These are phyloP conservation scores for Vicia faba DNA, from an alignment of 306 rosid species.

Conservation along the genomic window DNA sequence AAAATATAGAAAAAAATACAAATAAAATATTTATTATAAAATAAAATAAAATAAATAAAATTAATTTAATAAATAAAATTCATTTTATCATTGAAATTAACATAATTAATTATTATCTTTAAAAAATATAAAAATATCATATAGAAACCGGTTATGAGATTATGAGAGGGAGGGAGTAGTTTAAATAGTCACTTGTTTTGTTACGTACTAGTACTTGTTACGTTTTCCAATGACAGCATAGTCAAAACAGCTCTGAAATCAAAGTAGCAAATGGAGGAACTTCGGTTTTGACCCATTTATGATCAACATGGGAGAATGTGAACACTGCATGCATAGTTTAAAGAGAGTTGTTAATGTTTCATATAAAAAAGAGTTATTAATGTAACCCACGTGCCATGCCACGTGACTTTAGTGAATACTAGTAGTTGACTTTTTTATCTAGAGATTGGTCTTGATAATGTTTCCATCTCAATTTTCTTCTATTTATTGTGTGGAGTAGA, in stretches of 20 bases:
- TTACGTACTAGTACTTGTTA: constrained; percentile 24
- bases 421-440: background rate
- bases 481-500: background rate
- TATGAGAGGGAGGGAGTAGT: too few species aligned
- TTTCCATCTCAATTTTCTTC: background rate
- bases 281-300: constrained; percentile 34
- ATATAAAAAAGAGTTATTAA: background rate
- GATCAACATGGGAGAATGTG: constrained; percentile 28
- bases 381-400: constrained; percentile 40
- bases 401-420: constrained; percentile 53
- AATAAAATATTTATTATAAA: too few species aligned
- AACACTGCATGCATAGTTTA: background rate
- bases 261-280: constrained; percentile 34
- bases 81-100: too few species aligned
- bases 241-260: constrained; percentile 56
- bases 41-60: too few species aligned
- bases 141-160: too few species aligned
- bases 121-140: too few species aligned
- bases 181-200: constrained; percentile 38
- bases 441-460: background rate
- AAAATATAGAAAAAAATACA: too few species aligned
- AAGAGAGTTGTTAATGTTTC: background rate
- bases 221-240: constrained; percentile 28
- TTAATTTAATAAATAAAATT: too few species aligned
- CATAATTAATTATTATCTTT: too few species aligned